phyloP scores from a whole-genome alignment of 495 filamentous ascomycete species.

The Cercophora newfieldiana region DNA sequence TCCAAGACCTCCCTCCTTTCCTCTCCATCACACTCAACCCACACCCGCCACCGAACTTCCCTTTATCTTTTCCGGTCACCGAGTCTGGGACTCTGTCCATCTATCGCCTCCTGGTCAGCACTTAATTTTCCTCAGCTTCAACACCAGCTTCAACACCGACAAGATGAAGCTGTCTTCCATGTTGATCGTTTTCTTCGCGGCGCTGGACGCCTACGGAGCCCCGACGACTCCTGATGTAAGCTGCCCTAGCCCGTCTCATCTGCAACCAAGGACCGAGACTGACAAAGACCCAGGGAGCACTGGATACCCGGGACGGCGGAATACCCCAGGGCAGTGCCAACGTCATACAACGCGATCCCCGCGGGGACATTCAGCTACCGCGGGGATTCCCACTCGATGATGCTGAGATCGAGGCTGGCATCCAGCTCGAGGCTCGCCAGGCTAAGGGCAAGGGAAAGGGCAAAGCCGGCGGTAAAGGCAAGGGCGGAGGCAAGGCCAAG shows the following conservation, averaged over 20 bases:
- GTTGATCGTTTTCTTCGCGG: not conserved
- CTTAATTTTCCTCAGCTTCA: not conserved
- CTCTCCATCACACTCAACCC: not conserved
- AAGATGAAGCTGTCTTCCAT: conserved; percentile 1
- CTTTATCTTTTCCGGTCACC: not conserved
- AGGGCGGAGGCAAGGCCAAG: not conserved
- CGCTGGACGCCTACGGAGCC: conserved; percentile 2
- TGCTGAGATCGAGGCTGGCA: not conserved
- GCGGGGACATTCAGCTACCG: not conserved
- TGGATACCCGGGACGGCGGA: not conserved
- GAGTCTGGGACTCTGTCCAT: not conserved
- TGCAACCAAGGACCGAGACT: no score
- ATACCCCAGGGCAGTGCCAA: not conserved
- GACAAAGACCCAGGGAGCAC: not conserved
- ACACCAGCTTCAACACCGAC: not conserved
- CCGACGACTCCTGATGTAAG: not conserved
- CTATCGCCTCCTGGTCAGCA: not conserved
- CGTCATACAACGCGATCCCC: not conserved
- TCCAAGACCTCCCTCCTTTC: not conserved
- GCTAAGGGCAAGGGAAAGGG: not conserved
- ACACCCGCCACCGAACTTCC: not conserved
- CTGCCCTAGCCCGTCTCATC: no score
- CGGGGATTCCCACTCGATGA: not conserved
- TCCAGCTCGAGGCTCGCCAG: not conserved
- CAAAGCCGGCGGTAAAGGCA: not conserved